Evolutionary conservation across 176 grass and related monocot genomes (phyloP).

Genomic region (Oryza glumipatula): DNA sequence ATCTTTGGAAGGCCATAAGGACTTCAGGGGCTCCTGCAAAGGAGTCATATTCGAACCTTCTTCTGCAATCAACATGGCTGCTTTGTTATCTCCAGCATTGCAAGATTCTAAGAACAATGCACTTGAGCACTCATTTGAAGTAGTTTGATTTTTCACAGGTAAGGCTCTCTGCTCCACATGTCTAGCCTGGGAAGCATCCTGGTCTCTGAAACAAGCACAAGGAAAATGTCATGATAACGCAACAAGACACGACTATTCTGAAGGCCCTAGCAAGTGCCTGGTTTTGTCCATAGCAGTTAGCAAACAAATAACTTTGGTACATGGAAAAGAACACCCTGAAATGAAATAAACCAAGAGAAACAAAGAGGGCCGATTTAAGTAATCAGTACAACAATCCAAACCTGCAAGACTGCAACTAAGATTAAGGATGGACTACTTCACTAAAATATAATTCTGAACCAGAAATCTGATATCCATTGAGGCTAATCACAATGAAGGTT

Average conservation of each 20-base stretch:
- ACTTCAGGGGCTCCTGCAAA: slow-evolving; percentile 5
- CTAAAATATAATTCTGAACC: neutral
- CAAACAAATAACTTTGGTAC: neutral
- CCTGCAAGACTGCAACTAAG: neutral
- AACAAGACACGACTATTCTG: neutral
- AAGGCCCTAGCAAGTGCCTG: neutral
- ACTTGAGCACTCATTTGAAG: slow-evolving; percentile 11
- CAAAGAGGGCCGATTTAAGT: neutral
- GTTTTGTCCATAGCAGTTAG: neutral
- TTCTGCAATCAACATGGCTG: slow-evolving; percentile 21
- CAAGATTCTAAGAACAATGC: slow-evolving; percentile 18
- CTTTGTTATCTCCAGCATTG: neutral
- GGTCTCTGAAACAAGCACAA: slow-evolving; percentile 36
- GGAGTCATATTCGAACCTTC: neutral
- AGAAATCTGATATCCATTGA: slow-evolving; percentile 5
- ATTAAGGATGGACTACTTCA: neutral
- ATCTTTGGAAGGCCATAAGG: slow-evolving; percentile 24
- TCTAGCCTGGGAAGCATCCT: slow-evolving; percentile 20
- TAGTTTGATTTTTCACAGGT: slow-evolving; percentile 30
- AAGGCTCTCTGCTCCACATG: slow-evolving; percentile 20
- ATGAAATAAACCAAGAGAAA: slow-evolving; percentile 7
- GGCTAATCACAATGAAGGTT: slow-evolving; percentile 3
- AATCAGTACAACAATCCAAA: slow-evolving; percentile 15
- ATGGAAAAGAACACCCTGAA: neutral
- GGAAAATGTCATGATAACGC: slow-evolving; percentile 1